Evolutionary conservation across 352 stramenopile species (phyloP).

Genomic region (Globisporangium iwayamae): DNA sequence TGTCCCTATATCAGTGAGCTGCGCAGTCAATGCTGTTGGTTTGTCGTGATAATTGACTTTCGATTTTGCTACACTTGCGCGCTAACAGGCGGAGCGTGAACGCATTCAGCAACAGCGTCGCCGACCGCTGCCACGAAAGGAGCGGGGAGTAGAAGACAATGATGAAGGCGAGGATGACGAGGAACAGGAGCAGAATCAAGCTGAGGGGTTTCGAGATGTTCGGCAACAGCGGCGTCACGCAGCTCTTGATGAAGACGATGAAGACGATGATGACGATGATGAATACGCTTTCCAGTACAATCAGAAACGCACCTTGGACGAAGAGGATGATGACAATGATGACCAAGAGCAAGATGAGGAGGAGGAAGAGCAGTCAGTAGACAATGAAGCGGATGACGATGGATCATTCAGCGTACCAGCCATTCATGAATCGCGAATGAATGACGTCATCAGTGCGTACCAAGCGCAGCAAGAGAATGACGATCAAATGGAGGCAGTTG

Average conservation of each 20-base stretch:
- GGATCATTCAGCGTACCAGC: conserved; percentile 6
- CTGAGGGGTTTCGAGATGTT: not conserved
- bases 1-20: not conserved
- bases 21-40: not conserved
- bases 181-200: conserved; percentile 16
- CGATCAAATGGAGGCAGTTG: conserved; percentile 7
- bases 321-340: not conserved
- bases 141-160: not conserved
- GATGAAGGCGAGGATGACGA: not conserved
- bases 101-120: not conserved
- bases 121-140: not conserved
- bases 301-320: not conserved
- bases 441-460: conserved; percentile 16
- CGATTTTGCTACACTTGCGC: not conserved
- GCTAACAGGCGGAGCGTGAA: not conserved
- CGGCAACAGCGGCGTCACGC: not conserved
- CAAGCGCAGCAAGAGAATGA: conserved; percentile 6
- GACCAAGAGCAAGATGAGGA: conserved; percentile 9
- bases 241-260: conserved; percentile 9
- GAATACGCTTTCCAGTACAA: conserved; percentile 28
- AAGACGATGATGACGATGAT: conserved; percentile 25
- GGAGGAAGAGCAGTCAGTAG: conserved; percentile 1
- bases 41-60: not conserved
- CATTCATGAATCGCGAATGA: conserved; percentile 7
- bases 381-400: conserved; percentile 1